A percentile compares a stretch with the other conserved stretches of the same genome.
phyloP scores from a whole-genome alignment of 345 rosid genomes.

The Rhizophora apiculata region DNA sequence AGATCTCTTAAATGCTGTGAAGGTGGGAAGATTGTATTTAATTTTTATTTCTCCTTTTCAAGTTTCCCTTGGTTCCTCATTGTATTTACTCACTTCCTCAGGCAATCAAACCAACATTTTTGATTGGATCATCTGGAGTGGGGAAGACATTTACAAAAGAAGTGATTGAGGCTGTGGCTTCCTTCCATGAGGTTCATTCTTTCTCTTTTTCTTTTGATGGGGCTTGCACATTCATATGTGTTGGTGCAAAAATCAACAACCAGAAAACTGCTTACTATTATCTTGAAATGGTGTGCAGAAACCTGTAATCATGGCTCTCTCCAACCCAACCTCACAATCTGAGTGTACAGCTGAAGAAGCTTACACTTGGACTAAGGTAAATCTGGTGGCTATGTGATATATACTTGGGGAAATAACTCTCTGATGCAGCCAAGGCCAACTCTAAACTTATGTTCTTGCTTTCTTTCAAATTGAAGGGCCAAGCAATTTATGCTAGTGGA shows the following conservation, averaged over 20 bases:
- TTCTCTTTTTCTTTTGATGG: constrained; percentile 7
- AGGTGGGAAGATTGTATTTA: constrained; percentile 38
- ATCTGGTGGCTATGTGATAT: background rate
- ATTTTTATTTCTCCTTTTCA: background rate
- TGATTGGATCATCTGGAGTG: constrained; percentile 89
- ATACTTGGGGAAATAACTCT: background rate
- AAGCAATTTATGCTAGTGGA: constrained; percentile 90
- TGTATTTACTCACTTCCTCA: constrained; percentile 20
- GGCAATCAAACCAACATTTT: constrained; percentile 86
- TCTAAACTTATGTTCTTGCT: background rate
- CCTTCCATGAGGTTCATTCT: constrained; percentile 59
- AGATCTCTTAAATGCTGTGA: constrained; percentile 62
- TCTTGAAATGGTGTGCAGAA: constrained; percentile 45
- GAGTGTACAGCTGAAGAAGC: constrained; percentile 98
- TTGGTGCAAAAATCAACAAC: background rate
- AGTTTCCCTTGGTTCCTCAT: background rate
- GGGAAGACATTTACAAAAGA: constrained; percentile 86
- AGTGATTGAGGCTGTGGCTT: constrained; percentile 78
- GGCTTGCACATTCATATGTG: background rate
- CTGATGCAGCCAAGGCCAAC: too few species aligned
- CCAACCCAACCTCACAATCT: constrained; percentile 91
- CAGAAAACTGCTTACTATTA: background rate
- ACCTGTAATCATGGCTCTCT: constrained; percentile 87
- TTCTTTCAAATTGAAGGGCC: constrained; percentile 49
- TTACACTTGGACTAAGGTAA: constrained; percentile 80